phyloP scores from a whole-genome alignment of 352 stramenopile species.

The Proteromonas lacertae region DNA sequence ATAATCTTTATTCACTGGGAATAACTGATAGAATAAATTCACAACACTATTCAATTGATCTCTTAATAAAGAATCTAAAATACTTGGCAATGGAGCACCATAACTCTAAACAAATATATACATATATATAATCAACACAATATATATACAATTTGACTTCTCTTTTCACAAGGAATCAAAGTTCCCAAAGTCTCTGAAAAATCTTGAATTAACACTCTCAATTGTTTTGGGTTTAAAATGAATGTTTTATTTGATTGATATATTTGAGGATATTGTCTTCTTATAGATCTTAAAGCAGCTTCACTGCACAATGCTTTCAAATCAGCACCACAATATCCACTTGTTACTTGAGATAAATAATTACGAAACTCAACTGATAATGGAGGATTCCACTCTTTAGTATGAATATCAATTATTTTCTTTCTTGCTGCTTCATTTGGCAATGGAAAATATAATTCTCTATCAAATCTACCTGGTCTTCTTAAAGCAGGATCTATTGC shows the following conservation, averaged over 20 bases:
- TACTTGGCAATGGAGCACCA: neutral
- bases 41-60: too few relatives aligned
- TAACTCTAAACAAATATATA: neutral
- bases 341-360: slow-evolving; percentile 31
- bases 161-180: neutral
- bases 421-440: slow-evolving; percentile 31
- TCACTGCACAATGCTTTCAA: slow-evolving; percentile 53
- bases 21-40: too few relatives aligned
- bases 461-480: slow-evolving; percentile 54
- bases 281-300: slow-evolving; percentile 37
- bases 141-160: slow-evolving; percentile 4
- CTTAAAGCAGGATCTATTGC: slow-evolving; percentile 70
- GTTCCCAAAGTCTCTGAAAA: neutral
- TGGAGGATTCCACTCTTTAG: slow-evolving; percentile 34
- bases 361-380: slow-evolving; percentile 20
- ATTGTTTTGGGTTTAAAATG: neutral
- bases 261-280: slow-evolving; percentile 38
- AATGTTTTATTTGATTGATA: slow-evolving; percentile 11
- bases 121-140: slow-evolving; percentile 3
- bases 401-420: slow-evolving; percentile 47
- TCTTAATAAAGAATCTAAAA: neutral
- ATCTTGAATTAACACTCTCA: neutral
- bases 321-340: slow-evolving; percentile 50
- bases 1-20: too few relatives aligned
- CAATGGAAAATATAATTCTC: slow-evolving; percentile 45